Conservation (phyloP, 345 rosid species). For the Pelargonium nanum region DNA sequence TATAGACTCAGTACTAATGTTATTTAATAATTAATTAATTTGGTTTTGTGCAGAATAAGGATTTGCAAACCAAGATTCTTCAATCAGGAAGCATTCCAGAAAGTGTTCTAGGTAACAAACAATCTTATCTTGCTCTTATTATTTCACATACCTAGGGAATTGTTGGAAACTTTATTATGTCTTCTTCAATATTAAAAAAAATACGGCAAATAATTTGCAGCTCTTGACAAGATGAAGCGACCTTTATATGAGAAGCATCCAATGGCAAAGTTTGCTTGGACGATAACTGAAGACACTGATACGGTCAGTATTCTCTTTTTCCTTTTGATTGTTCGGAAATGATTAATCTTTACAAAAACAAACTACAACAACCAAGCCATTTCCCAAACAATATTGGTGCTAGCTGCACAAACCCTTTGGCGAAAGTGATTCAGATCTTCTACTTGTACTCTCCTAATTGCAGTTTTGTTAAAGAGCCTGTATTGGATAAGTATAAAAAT, state of each 20-base stretch:
- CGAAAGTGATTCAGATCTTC: too few relatives aligned
- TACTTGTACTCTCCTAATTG: too few relatives aligned
- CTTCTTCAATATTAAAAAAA: background rate
- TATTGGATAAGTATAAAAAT: too few relatives aligned
- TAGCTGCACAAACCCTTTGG: too few relatives aligned
- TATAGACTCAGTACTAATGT: background rate
- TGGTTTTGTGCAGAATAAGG: slow-evolving; percentile 47
- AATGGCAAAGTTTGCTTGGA: slow-evolving; percentile 88
- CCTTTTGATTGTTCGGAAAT: background rate
- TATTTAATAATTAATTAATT: background rate
- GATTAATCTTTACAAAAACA: background rate
- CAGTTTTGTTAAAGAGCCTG: too few relatives aligned
- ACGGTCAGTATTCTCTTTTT: slow-evolving; percentile 39
- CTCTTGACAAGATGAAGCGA: slow-evolving; percentile 71
- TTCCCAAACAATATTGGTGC: too few relatives aligned
- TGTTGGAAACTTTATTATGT: slow-evolving; percentile 10
- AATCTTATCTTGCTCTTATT: slow-evolving; percentile 3
- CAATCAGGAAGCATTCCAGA: slow-evolving; percentile 57
- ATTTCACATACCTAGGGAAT: slow-evolving; percentile 5
- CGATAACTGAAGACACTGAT: slow-evolving; percentile 71
- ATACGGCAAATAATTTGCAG: slow-evolving; percentile 32
- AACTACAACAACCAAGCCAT: too few relatives aligned
- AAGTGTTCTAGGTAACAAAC: slow-evolving; percentile 52
- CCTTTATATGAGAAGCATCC: slow-evolving; percentile 95
- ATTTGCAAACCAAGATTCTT: slow-evolving; percentile 45